Conservation (phyloP, 2,329 filamentous ascomycete genomes). For the Rhinocladiella similis region DNA sequence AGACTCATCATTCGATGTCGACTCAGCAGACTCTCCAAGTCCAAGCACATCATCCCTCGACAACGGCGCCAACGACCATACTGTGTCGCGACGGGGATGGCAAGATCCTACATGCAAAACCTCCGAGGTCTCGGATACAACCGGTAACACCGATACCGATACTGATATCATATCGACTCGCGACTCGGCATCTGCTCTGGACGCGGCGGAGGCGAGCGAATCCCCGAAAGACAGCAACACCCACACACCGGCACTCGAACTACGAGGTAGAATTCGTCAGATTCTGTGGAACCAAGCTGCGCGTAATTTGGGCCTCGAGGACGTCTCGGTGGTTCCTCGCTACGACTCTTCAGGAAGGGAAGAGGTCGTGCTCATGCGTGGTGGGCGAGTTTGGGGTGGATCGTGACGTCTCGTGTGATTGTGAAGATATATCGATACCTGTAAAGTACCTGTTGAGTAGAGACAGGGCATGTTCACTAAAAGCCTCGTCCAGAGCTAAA, state of each 20-base stretch:
- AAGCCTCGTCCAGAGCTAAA: too few relatives aligned
- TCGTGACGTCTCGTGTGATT: not conserved
- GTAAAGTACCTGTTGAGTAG: too few relatives aligned
- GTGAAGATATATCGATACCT: too few relatives aligned
- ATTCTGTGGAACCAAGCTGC: conserved; percentile 47
- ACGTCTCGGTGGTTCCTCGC: conserved; percentile 40
- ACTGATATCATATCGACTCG: not conserved
- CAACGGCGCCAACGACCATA: not conserved
- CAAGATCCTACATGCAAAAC: too few relatives aligned
- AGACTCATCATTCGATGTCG: too few relatives aligned
- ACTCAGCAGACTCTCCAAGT: too few relatives aligned
- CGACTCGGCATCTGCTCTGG: too few relatives aligned
- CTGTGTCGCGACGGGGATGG: not conserved
- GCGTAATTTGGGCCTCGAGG: conserved; percentile 39
- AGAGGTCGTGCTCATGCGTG: conserved; percentile 18
- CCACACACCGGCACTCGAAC: not conserved
- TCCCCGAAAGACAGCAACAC: not conserved
- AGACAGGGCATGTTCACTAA: too few relatives aligned
- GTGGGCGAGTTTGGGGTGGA: conserved; percentile 7
- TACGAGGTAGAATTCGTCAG: conserved; percentile 36
- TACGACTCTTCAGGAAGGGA: conserved; percentile 28
- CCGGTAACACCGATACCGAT: not conserved
- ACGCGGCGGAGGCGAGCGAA: too few relatives aligned
- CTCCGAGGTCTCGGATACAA: not conserved
- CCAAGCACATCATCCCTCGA: too few relatives aligned